phyloP scores from a whole-genome alignment of 306 rosid species.

The Quillaja saponaria region DNA sequence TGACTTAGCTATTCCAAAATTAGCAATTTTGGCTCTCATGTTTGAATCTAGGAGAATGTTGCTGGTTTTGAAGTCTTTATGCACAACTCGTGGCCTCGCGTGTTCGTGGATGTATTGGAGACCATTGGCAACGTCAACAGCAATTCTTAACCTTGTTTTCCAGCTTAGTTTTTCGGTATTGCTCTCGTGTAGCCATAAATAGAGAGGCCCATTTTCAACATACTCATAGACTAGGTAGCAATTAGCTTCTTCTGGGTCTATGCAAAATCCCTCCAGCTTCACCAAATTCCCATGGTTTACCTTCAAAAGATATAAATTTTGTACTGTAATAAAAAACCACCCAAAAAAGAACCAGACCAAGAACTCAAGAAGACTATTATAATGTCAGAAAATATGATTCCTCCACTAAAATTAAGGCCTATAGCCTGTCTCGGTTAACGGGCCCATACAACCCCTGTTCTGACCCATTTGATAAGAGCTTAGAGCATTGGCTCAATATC shows the following conservation, averaged over 20 bases:
- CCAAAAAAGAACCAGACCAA: background rate
- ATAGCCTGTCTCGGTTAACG: no score
- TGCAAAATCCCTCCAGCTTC: slow-evolving; percentile 92
- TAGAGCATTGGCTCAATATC: no score
- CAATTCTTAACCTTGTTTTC: slow-evolving; percentile 69
- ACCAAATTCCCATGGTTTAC: slow-evolving; percentile 96
- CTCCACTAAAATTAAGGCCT: no score
- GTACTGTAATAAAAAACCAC: slow-evolving; percentile 20
- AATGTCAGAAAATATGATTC: no score
- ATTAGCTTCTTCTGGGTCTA: slow-evolving; percentile 62
- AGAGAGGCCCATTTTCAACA: slow-evolving; percentile 79
- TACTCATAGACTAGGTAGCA: slow-evolving; percentile 85
- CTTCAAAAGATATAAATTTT: slow-evolving; percentile 41
- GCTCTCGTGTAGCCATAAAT: slow-evolving; percentile 68
- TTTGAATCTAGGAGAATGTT: slow-evolving; percentile 78
- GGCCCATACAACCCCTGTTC: no score
- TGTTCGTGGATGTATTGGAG: slow-evolving; percentile 93
- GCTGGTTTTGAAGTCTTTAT: slow-evolving; percentile 92
- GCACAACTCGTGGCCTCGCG: slow-evolving; percentile 90
- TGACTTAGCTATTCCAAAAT: slow-evolving; percentile 82
- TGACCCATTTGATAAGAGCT: no score
- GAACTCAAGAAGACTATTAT: no score
- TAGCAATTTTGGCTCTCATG: slow-evolving; percentile 93
- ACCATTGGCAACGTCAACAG: slow-evolving; percentile 85
- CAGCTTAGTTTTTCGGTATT: slow-evolving; percentile 47